These are phyloP conservation scores for Tothia fuscella DNA, from an alignment of 2,329 filamentous ascomycete genomes.

Conservation along the genomic window DNA sequence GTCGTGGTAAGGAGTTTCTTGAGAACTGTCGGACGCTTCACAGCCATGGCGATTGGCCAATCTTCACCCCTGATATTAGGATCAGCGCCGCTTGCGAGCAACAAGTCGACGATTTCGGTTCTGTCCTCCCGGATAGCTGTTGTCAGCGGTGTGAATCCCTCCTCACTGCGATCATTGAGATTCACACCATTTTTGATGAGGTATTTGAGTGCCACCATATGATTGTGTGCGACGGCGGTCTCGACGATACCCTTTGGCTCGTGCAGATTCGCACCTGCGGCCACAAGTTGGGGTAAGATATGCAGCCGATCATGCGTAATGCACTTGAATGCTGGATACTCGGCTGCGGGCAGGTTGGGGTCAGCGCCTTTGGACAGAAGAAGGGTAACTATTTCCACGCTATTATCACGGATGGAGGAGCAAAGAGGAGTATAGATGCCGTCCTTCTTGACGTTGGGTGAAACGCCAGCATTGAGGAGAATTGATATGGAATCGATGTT, in stretches of 20 bases:
- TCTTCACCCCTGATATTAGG: conserved; percentile 53
- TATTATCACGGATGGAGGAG: conserved; percentile 55
- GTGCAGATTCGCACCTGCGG: conserved; percentile 47
- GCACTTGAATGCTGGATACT: conserved; percentile 57
- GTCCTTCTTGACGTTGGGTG: conserved; percentile 51
- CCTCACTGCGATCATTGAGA: conserved; percentile 46
- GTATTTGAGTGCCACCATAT: conserved; percentile 48
- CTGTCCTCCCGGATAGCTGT: conserved; percentile 53
- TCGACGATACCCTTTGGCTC: conserved; percentile 54
- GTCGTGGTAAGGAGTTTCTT: conserved; percentile 46
- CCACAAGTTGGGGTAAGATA: conserved; percentile 46
- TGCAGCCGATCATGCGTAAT: conserved; percentile 53
- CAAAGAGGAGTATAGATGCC: conserved; percentile 57
- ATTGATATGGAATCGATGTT: conserved; percentile 49
- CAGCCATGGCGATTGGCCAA: conserved; percentile 61
- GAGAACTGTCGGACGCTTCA: conserved; percentile 48
- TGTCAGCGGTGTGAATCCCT: conserved; percentile 49
- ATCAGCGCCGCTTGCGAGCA: conserved; percentile 48
- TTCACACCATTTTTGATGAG: conserved; percentile 48
- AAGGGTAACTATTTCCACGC: conserved; percentile 48
- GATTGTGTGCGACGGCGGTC: conserved; percentile 49
- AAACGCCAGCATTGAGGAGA: conserved; percentile 46
- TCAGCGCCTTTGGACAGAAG: conserved; percentile 42
- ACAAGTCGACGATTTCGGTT: conserved; percentile 45
- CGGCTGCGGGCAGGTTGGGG: conserved; percentile 44